A percentile compares a stretch with the other conserved stretches of the same genome.
phyloP scores from a whole-genome alignment of 306 rosid genomes.

The Quercus dentata region DNA sequence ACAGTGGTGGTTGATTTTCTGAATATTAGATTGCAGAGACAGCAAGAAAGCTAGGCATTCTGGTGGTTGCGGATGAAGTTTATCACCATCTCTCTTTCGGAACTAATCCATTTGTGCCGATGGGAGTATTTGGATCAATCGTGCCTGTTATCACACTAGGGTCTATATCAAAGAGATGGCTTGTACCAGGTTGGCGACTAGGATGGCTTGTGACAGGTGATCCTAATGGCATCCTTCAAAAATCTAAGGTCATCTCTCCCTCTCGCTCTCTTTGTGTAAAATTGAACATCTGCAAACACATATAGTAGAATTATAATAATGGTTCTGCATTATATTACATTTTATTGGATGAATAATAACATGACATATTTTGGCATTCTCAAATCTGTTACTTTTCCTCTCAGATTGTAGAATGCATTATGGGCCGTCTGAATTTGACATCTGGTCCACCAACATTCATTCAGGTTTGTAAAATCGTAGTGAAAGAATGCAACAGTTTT shows the following conservation, averaged over 20 bases:
- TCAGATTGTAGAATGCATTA: conserved; percentile 19
- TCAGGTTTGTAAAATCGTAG: conserved; percentile 26
- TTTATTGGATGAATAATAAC: neutral
- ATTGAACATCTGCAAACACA: too few species aligned
- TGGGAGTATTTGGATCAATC: conserved; percentile 39
- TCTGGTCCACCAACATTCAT: conserved; percentile 30
- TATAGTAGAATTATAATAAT: neutral
- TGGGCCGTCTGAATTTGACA: neutral
- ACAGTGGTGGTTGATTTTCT: neutral
- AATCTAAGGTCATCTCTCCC: conserved; percentile 35
- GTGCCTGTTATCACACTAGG: conserved; percentile 48
- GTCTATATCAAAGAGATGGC: conserved; percentile 45
- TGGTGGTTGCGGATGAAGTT: conserved; percentile 44
- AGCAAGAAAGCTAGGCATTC: conserved; percentile 44
- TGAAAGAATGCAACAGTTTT: too few species aligned
- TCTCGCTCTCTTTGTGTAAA: neutral
- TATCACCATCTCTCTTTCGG: conserved; percentile 36
- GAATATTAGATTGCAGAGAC: conserved; percentile 37
- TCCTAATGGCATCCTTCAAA: conserved; percentile 28
- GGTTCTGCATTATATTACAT: neutral
- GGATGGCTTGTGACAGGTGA: conserved; percentile 44
- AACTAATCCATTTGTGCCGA: conserved; percentile 33
- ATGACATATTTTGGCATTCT: neutral
- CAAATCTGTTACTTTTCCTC: neutral
- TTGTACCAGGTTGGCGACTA: conserved; percentile 48